phyloP scores from a whole-genome alignment of 2,329 filamentous ascomycete genomes.

The Paramyrothecium roridum region DNA sequence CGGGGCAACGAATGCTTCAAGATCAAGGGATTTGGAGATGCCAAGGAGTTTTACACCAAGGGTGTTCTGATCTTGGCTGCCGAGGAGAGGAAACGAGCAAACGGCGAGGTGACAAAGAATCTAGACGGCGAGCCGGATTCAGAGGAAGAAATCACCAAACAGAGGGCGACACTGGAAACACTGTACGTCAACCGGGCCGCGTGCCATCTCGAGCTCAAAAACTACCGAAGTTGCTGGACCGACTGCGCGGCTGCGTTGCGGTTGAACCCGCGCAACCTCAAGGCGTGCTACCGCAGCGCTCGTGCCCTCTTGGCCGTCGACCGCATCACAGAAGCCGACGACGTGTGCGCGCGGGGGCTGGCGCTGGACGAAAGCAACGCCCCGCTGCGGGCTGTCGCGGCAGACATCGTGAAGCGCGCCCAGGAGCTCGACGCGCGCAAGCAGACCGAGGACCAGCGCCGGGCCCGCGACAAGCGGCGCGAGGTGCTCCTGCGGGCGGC shows the following conservation, averaged over 20 bases:
- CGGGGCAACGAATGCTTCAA: slow-evolving; percentile 88
- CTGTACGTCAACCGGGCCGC: slow-evolving; percentile 85
- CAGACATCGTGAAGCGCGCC: slow-evolving; percentile 61
- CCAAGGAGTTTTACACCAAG: slow-evolving; percentile 88
- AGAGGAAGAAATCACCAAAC: slow-evolving; percentile 57
- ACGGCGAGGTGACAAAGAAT: slow-evolving; percentile 27
- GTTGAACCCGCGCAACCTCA: slow-evolving; percentile 77
- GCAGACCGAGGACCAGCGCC: slow-evolving; percentile 52
- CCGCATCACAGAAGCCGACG: slow-evolving; percentile 75
- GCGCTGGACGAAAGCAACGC: slow-evolving; percentile 68
- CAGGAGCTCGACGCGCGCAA: slow-evolving; percentile 52
- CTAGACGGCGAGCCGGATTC: slow-evolving; percentile 25
- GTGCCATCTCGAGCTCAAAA: slow-evolving; percentile 83
- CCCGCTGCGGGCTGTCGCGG: slow-evolving; percentile 58
- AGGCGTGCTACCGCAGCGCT: slow-evolving; percentile 69
- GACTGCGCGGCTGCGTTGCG: slow-evolving; percentile 80
- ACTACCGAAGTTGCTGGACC: slow-evolving; percentile 81
- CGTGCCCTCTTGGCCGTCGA: slow-evolving; percentile 75
- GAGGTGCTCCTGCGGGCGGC: slow-evolving; percentile 62
- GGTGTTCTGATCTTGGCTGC: slow-evolving; percentile 69
- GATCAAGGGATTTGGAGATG: slow-evolving; percentile 72
- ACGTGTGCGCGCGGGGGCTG: slow-evolving; percentile 73
- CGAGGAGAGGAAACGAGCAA: slow-evolving; percentile 56
- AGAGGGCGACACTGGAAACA: slow-evolving; percentile 67
- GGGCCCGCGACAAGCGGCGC: slow-evolving; percentile 53